Percentiles rank a stretch among this genome's conserved stretches.
Conservation (phyloP, 1,284 basidiomycete species). For the Schizophyllum amplum region DNA sequence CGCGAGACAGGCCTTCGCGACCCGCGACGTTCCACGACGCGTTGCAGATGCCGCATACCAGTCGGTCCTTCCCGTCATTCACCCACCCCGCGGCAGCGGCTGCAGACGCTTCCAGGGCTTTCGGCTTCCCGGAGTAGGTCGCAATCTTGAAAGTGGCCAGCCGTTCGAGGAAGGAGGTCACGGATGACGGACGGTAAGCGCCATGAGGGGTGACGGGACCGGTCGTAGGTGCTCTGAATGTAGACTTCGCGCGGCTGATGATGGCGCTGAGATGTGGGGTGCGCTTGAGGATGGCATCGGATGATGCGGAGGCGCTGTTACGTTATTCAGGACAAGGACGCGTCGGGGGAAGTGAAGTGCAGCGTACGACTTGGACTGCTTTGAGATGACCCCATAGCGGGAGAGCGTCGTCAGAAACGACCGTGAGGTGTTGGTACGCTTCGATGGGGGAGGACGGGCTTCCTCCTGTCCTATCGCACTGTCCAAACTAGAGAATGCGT, state of each 20-base stretch:
- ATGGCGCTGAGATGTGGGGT: constrained; percentile 65
- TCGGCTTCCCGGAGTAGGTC: constrained; percentile 71
- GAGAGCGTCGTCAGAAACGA: constrained; percentile 67
- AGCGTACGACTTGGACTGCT: constrained; percentile 35
- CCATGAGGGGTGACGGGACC: constrained; percentile 31
- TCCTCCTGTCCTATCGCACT: constrained; percentile 37
- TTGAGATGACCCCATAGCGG: constrained; percentile 62
- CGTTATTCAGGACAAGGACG: not conserved
- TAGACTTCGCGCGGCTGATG: constrained; percentile 51
- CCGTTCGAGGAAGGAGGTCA: constrained; percentile 59
- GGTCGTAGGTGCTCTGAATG: constrained; percentile 34
- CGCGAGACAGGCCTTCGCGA: constrained; percentile 57
- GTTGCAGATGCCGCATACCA: constrained; percentile 62
- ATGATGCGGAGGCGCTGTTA: constrained; percentile 1
- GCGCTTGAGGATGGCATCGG: constrained; percentile 36
- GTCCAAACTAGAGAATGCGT: constrained; percentile 60
- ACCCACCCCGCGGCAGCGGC: constrained; percentile 74
- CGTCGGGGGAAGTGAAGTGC: constrained; percentile 10
- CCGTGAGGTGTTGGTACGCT: constrained; percentile 42
- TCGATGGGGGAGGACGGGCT: constrained; percentile 38
- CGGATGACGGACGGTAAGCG: constrained; percentile 73
- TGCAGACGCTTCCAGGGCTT: constrained; percentile 64
- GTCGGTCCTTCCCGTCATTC: constrained; percentile 68
- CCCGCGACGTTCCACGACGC: constrained; percentile 65
- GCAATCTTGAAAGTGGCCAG: constrained; percentile 68